Evolutionary conservation across 192 early-diverging fungal genomes (phyloP), one percentile per base, ranked within the genome.

Genomic region (Coemansia erecta): DNA sequence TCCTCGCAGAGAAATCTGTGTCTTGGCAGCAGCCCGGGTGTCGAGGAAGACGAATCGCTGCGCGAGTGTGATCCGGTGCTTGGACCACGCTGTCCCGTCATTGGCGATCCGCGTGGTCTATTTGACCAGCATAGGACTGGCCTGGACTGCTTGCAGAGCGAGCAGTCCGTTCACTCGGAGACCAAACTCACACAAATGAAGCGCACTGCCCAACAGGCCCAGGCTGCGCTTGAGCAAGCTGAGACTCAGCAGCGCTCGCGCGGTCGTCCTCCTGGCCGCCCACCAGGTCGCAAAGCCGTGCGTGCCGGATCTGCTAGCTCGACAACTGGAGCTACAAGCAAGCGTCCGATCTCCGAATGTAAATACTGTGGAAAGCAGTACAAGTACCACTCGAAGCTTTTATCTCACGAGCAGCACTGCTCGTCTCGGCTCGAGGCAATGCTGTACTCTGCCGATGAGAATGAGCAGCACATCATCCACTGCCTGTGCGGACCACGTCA

Each of bases 291-390:
- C 28, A 60, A 68, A 53, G 52, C 26, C 3, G 48, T 39, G 17
- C 64, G 46, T 44, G 53, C 37, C 2, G n/a, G 18, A 12, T 40
- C 53, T 4, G 19, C 37, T 9, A 39, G 37, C 2, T 46, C 56
- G 37, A 21, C 49, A 37, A 54, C 53, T 15, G 41, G 48, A 17
- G 22, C 43, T 3, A 24, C 51, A 10, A 57, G 58, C 50, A 65
- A 65, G 54, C 58, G 68, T 8, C 60, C 73, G 2, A 49, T 77
- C 24, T 77, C 73, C 28, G 73, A 73, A 44, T 88, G 87, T 63
- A 73, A 83, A 33, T 82, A 81, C 61, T 88, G 87, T 47, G 70
- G 79, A 43, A 89, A 87, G 60, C 75, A 76, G 53, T 87, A 85
- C 64, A 83, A 84, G 52, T 85, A 86, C 60, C 81, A 81, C 23